Base-by-base conservation (phyloP, 1,284 basidiomycete species). In the Papiliotrema terrestris region DNA sequence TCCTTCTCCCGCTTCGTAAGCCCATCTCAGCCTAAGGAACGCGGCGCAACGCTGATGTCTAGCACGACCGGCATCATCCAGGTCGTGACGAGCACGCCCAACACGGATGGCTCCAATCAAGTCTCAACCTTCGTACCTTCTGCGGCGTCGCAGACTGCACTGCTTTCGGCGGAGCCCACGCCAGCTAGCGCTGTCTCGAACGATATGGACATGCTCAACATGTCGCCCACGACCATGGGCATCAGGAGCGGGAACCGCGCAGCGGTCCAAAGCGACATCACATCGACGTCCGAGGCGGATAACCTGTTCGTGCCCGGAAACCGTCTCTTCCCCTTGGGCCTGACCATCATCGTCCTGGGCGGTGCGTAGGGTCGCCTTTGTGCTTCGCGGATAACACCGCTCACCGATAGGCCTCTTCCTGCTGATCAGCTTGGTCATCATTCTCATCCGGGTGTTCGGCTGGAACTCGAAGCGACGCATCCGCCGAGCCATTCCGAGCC, bases 301-400 rank as follows among this genome's bases (percentile, higher is more conserved):
- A 25, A 51, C 14, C 54, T 60, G 2, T 45, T 60, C 23, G 49
- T 57, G 45, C 52, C 47, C 1, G 22, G 45, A 26, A 50, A 52
- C 25, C 50, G 52, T 23, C 38, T 60, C 14, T 60, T 60, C 43
- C 58, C 58, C 1, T 20, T 60, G 5, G 58, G 58, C 15, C 36
- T 60, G 2, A 37, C 53, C 13, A 20, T 60, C 19, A 48, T 50
- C 8, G 49, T 60, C 2, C 20, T 56, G 1, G 54, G 49, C 26
- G 55, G 58, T 56, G 26, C 53, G 54, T 51, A 38, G 20, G 32
- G 6, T n/a, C n/a, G n/a, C n/a, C n/a, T n/a, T n/a, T n/a, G n/a
- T n/a, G n/a, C n/a, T n/a, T n/a, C n/a, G n/a, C n/a, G n/a, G n/a
- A n/a, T n/a, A n/a, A n/a, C n/a, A n/a, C n/a, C 11, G 14, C 26